Evolutionary conservation across 441 rosid species (phyloP).

Genomic region (Erysimum cheiri): DNA sequence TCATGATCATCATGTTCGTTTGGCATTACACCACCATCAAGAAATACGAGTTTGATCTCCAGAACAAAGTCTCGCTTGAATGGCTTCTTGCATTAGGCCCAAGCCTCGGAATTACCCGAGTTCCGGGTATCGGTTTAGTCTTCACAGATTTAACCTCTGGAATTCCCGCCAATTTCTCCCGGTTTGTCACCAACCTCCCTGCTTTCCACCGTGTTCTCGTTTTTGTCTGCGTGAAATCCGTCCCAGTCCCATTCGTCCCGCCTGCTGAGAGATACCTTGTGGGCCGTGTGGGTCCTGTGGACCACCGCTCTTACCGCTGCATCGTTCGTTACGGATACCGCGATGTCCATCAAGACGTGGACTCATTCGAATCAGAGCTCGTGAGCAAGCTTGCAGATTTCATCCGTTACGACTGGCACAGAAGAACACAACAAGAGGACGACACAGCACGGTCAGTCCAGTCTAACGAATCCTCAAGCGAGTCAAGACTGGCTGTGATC

Average conservation of each 20-base stretch:
- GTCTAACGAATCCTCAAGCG: conserved; percentile 75
- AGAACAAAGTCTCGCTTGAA: conserved; percentile 92
- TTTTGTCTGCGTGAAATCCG: conserved; percentile 91
- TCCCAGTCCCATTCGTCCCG: conserved; percentile 88
- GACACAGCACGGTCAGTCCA: conserved; percentile 43
- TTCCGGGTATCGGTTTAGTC: conserved; percentile 91
- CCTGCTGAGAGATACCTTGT: conserved; percentile 91
- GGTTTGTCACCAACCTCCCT: conserved; percentile 98
- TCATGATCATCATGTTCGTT: conserved; percentile 86
- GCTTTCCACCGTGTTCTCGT: conserved; percentile 92
- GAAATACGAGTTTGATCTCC: conserved; percentile 87
- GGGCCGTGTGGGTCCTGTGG: conserved; percentile 92
- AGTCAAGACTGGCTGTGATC: conserved; percentile 75
- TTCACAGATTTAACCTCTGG: conserved; percentile 91
- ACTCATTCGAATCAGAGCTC: conserved; percentile 93
- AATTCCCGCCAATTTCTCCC: conserved; percentile 93
- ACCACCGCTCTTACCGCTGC: conserved; percentile 92
- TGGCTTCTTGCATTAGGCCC: conserved; percentile 97
- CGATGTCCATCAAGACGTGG: conserved; percentile 94
- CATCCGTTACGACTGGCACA: conserved; percentile 77
- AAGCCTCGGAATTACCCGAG: conserved; percentile 88
- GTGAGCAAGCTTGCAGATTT: conserved; percentile 77
- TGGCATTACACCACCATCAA: conserved; percentile 95
- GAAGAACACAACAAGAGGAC: conserved; percentile 46
- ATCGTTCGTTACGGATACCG: conserved; percentile 97